Evolutionary conservation across 192 early-diverging fungal species (phyloP), one percentile per base, ranked within the genome.

Genomic region (Backusella liffmaniae): DNA sequence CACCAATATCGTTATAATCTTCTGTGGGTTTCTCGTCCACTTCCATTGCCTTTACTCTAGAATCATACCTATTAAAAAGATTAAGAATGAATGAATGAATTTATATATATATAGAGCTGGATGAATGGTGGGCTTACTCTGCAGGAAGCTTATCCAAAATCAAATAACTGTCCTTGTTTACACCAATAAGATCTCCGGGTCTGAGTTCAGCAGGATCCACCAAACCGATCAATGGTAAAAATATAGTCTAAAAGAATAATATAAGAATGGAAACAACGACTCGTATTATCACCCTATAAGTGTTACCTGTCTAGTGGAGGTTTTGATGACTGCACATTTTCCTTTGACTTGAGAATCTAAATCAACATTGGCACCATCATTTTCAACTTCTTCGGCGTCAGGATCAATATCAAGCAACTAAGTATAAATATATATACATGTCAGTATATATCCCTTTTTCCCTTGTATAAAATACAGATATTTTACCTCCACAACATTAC

Each of bases 11-110:
- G 79, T 90, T 96, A 79, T 97, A 98, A 72, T 95, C 94, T 86
- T 99, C 98, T 18, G 96, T 97, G 16, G 98, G 98, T 85, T 98
- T 98, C 82, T 99, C 98, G 73, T 99, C 98, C 5, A 99, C 98
- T 84, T 99, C 98, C 98, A 99, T 99, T 15, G 96, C 98, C 84
- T 98, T 98, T 46, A 98, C 98, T 56, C 98, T 91, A 35, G 96
- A 95, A 84, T 99, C 98, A 77, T 97, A 99, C 80, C 92, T 92
- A 76, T 18, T 36, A 5, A 32, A 21, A 36, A 23, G 5, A 21
- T 21, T 9, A 10, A 56, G 8, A 21, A 56, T 21, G 2, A 10
- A 9, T 21, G 15, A 21, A 4, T 3, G 0, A 9, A 56, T 56
- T 0, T 1, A 56, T 26, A 6, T n/a, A 35, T 16, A 72, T 26